Evolutionary conservation across 176 grass and related monocot species (phyloP), one percentile per base, ranked within the genome.

Genomic region (Oryza coarctata): DNA sequence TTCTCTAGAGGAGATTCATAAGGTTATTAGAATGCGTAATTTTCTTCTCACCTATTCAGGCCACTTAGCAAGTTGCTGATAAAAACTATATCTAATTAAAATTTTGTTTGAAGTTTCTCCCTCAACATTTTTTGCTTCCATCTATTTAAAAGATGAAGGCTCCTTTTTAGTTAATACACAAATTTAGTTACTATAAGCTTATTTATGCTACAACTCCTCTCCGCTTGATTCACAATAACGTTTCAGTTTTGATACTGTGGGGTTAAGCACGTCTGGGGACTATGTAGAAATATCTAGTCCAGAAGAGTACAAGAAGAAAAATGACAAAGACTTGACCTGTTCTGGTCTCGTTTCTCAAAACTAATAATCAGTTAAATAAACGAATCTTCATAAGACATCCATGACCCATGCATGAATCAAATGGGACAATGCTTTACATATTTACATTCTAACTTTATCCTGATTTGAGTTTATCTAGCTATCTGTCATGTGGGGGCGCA

Each of bases 341-440:
- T 74, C 29, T 57, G 68, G 47, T 35, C 75, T 70, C 84, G 1
- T 76, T 79, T 84, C 36, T 23, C 9, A n/a, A 62, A 84, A n/a
- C 35, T 35, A 79, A 74, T 62, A 44, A 47, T 79, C 68, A 80
- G 30, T 38, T 61, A 60, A 60, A 60, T 60, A 60, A 69, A 38
- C 62, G 36, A 79, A 79, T 63, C 35, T 44, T 79, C 22, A 74
- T 22, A 83, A 69, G 62, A 35, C 23, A 74, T 28, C 11, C 12
- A 12, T 12, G 15, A 74, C 47, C 28, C 8, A 2, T n/a, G 28
- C 26, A 63, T 70, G 63, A 20, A 76, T 70, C 23, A 55, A 49
- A 70, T 82, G 30, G 31, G 65, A 77, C 36, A 63, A 71, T 31
- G 28, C 3, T 27, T 60, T 74, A 66, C n/a, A 0, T 68, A 11